Base-by-base conservation (phyloP, 73 alveolate genomes). In the Paramecium sexaurelia region DNA sequence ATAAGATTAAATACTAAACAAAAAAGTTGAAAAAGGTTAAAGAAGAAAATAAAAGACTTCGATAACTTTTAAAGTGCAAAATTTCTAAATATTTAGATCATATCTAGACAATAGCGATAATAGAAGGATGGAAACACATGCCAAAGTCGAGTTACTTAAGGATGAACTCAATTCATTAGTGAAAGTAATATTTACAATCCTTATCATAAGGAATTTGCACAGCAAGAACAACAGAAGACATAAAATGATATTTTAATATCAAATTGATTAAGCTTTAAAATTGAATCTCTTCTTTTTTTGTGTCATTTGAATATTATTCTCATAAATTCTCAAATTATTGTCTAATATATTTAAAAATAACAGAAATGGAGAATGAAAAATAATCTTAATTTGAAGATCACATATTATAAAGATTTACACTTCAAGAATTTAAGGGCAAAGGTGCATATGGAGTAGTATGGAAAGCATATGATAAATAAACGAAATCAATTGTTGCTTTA, bases 391-490 rank as follows among this genome's bases (percentile, higher is more conserved):
- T 95, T 55, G 98, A 95, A 55, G 94, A 93, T 26, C 97, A 95
- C 47, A 94, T 95, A 3, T 87, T 95, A 73, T 93, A 92, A 55
- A 95, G 90, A 82, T 95, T 93, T 87, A 95, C 96, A 39, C 68
- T 95, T 17, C 87, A 95, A 29, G 85, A 95, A 68, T 95, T 92
- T 91, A 84, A 96, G 57, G 99, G 99, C 17, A 93, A 96, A 89
- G 99, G 99, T 13, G 99, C 99, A 10, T 97, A 97, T 92, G 99
- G 99, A 32, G 94, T 97, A 20, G 99, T 97, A 17, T 97, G 98
- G 97, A 97, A 97, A 93, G 99, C 98, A 45, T 94, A 93, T n/a
- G 99, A 97, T 83, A 95, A 94, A 95, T 94, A 94, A 73, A 41
- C 94, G 17, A 88, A 88, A 82, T 96, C 95, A 84, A 93, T 95